These are phyloP conservation scores for Schizochytrium sp. DNA, from an alignment of 108 stramenopile species.

Conservation along the genomic window DNA sequence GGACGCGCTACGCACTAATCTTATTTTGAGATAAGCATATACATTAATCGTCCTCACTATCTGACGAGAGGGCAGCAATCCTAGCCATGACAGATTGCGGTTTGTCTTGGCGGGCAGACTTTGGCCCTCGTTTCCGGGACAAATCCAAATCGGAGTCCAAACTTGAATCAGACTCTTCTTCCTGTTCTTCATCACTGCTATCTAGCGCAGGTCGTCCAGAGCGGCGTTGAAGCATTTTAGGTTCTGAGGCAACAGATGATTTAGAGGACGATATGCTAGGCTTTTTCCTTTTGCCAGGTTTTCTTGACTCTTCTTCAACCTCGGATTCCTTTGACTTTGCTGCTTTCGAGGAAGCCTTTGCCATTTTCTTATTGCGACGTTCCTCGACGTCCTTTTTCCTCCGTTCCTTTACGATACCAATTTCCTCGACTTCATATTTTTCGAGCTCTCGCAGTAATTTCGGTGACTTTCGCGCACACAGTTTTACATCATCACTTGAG, in stretches of 20 bases:
- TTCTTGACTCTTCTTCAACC: neutral
- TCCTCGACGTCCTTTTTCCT: neutral
- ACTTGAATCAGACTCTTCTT: neutral
- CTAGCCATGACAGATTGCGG: no score
- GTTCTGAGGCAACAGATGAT: neutral
- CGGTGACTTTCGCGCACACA: constrained; percentile 3
- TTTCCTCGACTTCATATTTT: neutral
- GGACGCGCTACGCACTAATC: no score
- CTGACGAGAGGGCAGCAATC: no score
- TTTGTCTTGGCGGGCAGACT: neutral
- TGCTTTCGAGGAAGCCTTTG: neutral
- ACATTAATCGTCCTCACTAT: no score
- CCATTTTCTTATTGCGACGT: neutral
- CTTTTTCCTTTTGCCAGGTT: neutral
- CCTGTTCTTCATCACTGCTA: neutral
- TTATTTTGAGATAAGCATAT: no score
- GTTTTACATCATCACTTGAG: constrained; percentile 19
- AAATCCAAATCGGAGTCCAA: neutral
- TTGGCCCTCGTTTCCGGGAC: neutral
- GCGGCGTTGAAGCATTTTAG: neutral
- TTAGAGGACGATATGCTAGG: neutral
- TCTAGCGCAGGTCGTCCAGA: neutral
- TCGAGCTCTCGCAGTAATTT: neutral
- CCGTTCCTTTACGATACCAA: neutral
- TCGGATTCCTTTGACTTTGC: neutral